phyloP scores from a whole-genome alignment of 345 rosid species.

The Lumnitzera littorea region DNA sequence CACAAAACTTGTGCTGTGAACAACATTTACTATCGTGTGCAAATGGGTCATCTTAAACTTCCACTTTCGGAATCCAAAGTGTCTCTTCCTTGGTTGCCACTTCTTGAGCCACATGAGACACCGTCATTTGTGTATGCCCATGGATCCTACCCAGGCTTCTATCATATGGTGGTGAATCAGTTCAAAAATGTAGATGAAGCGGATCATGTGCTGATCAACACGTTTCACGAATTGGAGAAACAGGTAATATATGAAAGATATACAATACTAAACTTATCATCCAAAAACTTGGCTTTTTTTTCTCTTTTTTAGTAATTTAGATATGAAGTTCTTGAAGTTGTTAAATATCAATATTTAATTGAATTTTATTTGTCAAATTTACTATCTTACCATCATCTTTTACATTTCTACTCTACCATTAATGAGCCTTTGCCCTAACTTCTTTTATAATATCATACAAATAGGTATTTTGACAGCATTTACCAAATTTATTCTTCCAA shows the following conservation, averaged over 20 bases:
- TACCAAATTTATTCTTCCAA: too few species aligned
- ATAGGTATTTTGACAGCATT: too few species aligned
- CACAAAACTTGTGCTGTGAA: conserved; percentile 31
- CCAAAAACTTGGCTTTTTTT: too few species aligned
- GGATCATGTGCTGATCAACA: conserved; percentile 21
- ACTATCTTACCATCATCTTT: too few species aligned
- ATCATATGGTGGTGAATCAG: conserved; percentile 14
- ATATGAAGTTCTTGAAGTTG: too few species aligned
- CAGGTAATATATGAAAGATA: conserved; percentile 13
- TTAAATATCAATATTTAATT: too few species aligned
- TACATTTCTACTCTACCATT: too few species aligned
- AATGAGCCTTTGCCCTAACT: too few species aligned
- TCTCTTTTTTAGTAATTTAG: too few species aligned
- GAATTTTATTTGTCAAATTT: too few species aligned
- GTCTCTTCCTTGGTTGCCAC: conserved; percentile 28
- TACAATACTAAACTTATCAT: background rate
- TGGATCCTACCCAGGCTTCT: conserved; percentile 19
- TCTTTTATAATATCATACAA: too few species aligned
- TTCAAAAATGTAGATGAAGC: conserved; percentile 23
- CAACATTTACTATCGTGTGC: conserved; percentile 18
- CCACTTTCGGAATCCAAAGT: conserved; percentile 11
- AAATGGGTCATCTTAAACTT: conserved; percentile 15
- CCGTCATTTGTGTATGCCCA: conserved; percentile 20
- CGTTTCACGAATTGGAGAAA: conserved; percentile 25
- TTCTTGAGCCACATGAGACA: conserved; percentile 14